Conservation (phyloP, 306 rosid genomes). For the Elaeagnus macrophylla region DNA sequence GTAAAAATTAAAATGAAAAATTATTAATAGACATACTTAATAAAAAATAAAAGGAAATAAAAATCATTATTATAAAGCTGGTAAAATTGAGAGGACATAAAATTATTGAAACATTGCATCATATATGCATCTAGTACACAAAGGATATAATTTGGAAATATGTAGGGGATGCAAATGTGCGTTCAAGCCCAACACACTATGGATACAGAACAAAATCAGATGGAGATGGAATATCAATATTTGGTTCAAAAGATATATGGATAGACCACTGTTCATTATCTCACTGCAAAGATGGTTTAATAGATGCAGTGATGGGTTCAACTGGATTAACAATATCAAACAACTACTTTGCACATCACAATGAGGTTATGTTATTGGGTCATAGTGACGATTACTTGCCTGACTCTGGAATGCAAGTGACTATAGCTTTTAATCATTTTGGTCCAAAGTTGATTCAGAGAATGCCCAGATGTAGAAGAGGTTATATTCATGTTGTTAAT, state of each 20-base stretch:
- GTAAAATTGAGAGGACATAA: too few species aligned
- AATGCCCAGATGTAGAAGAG: conserved; percentile 82
- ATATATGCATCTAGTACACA: too few species aligned
- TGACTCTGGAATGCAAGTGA: conserved; percentile 75
- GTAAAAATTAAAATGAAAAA: too few species aligned
- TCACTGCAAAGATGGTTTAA: conserved; percentile 74
- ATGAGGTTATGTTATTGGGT: conserved; percentile 80
- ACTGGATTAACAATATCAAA: conserved; percentile 76
- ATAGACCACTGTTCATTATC: conserved; percentile 79
- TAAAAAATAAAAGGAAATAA: too few species aligned
- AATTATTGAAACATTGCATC: too few species aligned
- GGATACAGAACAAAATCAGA: conserved; percentile 65
- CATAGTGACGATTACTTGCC: conserved; percentile 68
- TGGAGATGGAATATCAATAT: conserved; percentile 82
- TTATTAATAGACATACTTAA: too few species aligned
- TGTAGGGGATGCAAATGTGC: conserved; percentile 50
- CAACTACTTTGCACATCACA: conserved; percentile 72
- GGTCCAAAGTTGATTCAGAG: conserved; percentile 70
- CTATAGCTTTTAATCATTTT: conserved; percentile 87
- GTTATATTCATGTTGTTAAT: conserved; percentile 81
- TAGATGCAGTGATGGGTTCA: conserved; percentile 89
- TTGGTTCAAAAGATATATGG: conserved; percentile 66
- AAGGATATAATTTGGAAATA: background rate
- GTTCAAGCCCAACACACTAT: conserved; percentile 66
- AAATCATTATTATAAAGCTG: too few species aligned